Conservation (phyloP, 2,329 filamentous ascomycete species). For the Alternaria atra region DNA sequence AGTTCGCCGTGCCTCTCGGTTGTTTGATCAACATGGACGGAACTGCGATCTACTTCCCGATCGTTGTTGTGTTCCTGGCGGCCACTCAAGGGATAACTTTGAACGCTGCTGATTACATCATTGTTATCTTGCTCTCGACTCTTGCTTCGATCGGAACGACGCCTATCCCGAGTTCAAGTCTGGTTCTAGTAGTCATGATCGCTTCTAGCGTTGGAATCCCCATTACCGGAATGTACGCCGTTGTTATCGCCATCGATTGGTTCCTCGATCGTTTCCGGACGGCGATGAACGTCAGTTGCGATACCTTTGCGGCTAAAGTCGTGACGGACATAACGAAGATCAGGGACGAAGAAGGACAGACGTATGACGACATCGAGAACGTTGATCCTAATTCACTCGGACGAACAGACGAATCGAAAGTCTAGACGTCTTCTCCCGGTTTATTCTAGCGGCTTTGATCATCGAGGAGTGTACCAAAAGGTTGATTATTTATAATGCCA, state of each 20-base stretch:
- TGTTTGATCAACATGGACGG: constrained; percentile 50
- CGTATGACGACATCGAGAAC: constrained; percentile 19
- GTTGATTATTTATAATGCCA: neutral
- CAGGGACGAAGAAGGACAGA: constrained; percentile 39
- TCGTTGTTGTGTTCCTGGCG: constrained; percentile 63
- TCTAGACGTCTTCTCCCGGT: neutral
- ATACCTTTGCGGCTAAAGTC: constrained; percentile 57
- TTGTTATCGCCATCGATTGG: constrained; percentile 65
- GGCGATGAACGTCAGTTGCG: constrained; percentile 61
- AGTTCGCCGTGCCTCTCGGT: constrained; percentile 60
- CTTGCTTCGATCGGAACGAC: constrained; percentile 64
- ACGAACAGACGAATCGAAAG: constrained; percentile 7
- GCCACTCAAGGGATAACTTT: constrained; percentile 60
- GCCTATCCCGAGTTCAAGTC: constrained; percentile 62
- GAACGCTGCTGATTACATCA: constrained; percentile 57
- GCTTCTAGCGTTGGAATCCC: constrained; percentile 56
- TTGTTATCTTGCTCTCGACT: constrained; percentile 60
- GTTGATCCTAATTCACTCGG: constrained; percentile 19
- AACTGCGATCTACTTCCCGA: constrained; percentile 66
- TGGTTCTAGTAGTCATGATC: constrained; percentile 64
- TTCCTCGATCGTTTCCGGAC: constrained; percentile 66
- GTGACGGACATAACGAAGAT: constrained; percentile 54
- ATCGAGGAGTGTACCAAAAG: neutral
- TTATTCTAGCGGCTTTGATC: neutral
- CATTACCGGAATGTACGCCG: constrained; percentile 61